These are phyloP conservation scores for Camellia lanceoleosa DNA, from an alignment of 148 eudicot species.

Conservation along the genomic window DNA sequence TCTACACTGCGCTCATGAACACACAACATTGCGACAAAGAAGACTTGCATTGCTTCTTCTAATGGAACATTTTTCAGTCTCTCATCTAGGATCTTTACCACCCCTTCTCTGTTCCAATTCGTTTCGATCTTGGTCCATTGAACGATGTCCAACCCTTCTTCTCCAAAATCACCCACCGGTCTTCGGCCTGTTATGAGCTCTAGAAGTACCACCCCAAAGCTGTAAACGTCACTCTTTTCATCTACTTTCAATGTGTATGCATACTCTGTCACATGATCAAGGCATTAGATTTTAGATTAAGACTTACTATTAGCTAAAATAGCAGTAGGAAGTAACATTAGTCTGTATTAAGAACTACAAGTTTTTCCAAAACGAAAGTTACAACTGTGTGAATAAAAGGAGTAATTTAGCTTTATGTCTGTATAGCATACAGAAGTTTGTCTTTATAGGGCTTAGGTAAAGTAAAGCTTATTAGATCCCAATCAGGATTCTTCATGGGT, in stretches of 20 bases:
- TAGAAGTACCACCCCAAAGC: slow-evolving; percentile 53
- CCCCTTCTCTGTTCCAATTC: slow-evolving; percentile 46
- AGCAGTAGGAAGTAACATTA: background rate
- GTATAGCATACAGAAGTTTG: background rate
- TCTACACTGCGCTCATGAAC: slow-evolving; percentile 56
- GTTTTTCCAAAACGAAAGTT: background rate
- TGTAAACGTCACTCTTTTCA: slow-evolving; percentile 62
- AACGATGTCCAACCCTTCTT: slow-evolving; percentile 60
- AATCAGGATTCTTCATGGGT: slow-evolving; percentile 17
- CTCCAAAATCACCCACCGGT: slow-evolving; percentile 58
- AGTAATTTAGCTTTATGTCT: background rate
- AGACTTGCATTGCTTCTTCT: slow-evolving; percentile 47
- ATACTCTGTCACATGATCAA: slow-evolving; percentile 32
- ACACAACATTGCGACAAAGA: slow-evolving; percentile 57
- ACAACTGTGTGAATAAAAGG: background rate
- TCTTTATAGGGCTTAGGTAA: slow-evolving; percentile 23
- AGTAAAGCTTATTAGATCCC: slow-evolving; percentile 25
- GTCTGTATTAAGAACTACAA: background rate
- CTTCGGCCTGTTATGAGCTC: slow-evolving; percentile 52
- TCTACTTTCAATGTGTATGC: slow-evolving; percentile 63
- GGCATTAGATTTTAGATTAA: background rate
- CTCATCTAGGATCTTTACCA: slow-evolving; percentile 44
- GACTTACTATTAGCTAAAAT: background rate
- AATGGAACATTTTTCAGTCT: slow-evolving; percentile 38
- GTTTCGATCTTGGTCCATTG: slow-evolving; percentile 55